Base-by-base conservation (phyloP, 2,329 filamentous ascomycete genomes). In the Penicillium polonicum region DNA sequence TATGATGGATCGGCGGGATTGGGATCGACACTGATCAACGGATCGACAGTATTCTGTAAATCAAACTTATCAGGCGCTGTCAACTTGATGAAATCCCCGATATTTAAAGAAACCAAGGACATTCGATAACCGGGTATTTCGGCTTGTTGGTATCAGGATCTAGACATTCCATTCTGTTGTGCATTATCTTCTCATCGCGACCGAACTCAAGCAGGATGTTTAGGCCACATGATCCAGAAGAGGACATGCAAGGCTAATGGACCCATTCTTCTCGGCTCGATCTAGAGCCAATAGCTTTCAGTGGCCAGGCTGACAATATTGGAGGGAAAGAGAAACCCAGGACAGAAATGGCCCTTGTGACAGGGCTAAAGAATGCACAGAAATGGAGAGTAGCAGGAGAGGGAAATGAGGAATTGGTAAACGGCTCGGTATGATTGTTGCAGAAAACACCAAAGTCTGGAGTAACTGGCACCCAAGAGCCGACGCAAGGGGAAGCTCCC, bases 401-500 rank as follows among this genome's bases (percentile, higher is more conserved):
- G 25, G 9, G 7, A 51, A 38, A 41, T 15, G 25, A 39, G 15
- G 12, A 19, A 25, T 13, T 23, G 41, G 27, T 17, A n/a, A 42
- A n/a, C 3, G 25, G 9, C 15, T 21, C 13, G 25, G 10, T 38
- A 12, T 9, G n/a, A 19, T 39, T 36, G 27, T 15, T 31, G 53
- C 25, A 44, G 29, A 42, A 12, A 31, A 17, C 27, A 39, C 39
- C 25, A 7, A 29, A 43, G 17, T 25, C 35, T 52, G 36, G 42
- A 39, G 48, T 52, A 21, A 39, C 25, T 23, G 19, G 35, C 15
- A 41, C 39, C 12, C 13, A 42, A 48, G 17, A 42, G 36, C 42
- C 42, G 49, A 57, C 19, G 55, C 42, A 57, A 57, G 55, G 55
- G 36, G 49, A 42, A 12, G 3, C n/a, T 43, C 15, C 43, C 21